A percentile compares a stretch with the other conserved stretches of the same genome.
Evolutionary conservation across 192 early-diverging fungal genomes (phyloP).

Genomic region (Coemansia sp.): DNA sequence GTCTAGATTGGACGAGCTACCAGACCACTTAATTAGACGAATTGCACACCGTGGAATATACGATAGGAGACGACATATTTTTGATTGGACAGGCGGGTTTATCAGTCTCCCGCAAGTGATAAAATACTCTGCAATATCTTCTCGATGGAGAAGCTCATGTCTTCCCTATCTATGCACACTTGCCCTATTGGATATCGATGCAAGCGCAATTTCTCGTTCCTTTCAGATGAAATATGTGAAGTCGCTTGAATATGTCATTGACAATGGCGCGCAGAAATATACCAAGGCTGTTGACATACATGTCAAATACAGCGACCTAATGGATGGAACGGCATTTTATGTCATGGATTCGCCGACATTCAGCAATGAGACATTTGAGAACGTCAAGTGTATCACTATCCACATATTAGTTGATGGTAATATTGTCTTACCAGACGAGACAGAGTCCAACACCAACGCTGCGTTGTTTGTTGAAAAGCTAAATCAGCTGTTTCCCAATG

Average conservation of each 20-base stretch:
- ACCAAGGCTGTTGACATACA: neutral
- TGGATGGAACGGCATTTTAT: neutral
- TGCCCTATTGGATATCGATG: neutral
- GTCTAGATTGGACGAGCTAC: neutral
- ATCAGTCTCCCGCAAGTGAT: neutral
- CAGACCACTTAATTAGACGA: constrained; percentile 1
- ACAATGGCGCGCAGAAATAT: neutral
- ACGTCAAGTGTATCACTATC: neutral
- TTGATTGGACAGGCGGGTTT: neutral
- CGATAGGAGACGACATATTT: neutral
- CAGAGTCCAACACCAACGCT: neutral
- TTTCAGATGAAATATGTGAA: neutral
- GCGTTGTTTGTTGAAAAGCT: neutral
- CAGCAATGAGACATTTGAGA: neutral
- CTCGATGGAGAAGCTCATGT: neutral
- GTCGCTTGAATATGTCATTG: neutral
- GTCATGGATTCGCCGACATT: neutral
- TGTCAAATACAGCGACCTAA: neutral
- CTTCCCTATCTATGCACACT: neutral
- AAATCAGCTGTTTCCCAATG: constrained; percentile 2
- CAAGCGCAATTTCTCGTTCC: neutral
- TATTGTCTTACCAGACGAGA: neutral
- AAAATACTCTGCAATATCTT: constrained; percentile 1
- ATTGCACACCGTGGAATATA: neutral
- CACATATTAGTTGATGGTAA: neutral